Evolutionary conservation across 2,329 filamentous ascomycete genomes (phyloP).

Genomic region (Neonectria ditissima): DNA sequence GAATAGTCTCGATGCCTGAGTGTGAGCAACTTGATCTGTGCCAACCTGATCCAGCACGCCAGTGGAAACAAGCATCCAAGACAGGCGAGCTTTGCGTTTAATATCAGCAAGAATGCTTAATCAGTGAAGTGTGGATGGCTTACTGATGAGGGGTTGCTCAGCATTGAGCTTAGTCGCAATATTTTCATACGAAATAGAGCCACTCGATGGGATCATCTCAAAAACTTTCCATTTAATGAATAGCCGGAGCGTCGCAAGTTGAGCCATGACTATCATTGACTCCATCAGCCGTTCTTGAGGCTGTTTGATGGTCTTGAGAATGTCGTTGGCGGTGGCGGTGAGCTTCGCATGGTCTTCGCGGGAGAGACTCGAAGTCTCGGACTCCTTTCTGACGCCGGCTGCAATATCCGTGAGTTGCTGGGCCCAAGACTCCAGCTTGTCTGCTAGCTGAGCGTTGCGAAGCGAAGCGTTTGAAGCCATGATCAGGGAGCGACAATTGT

Average conservation of each 20-base stretch:
- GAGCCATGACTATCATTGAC: conserved; percentile 1
- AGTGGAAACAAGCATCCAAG: conserved; percentile 6
- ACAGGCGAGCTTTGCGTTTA: neutral
- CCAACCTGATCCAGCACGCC: conserved; percentile 12
- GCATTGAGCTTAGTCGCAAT: conserved; percentile 2
- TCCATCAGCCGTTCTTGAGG: conserved; percentile 4
- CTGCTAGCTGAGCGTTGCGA: neutral
- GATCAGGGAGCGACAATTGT: neutral
- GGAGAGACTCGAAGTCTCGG: neutral
- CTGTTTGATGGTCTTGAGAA: neutral
- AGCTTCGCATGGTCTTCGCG: neutral
- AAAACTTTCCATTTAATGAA: conserved; percentile 21
- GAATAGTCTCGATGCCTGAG: neutral
- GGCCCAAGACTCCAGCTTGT: conserved; percentile 7
- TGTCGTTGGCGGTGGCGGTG: neutral
- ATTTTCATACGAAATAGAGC: neutral
- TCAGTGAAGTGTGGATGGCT: neutral
- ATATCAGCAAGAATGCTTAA: neutral
- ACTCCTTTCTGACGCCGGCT: neutral
- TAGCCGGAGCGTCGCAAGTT: conserved; percentile 11
- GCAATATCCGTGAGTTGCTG: conserved; percentile 1
- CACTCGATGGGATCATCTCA: neutral
- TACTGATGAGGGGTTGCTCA: conserved; percentile 14
- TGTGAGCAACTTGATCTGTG: neutral
- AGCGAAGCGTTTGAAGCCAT: neutral